Conservation (phyloP, 2,329 filamentous ascomycete species). For the Nemania sp. region DNA sequence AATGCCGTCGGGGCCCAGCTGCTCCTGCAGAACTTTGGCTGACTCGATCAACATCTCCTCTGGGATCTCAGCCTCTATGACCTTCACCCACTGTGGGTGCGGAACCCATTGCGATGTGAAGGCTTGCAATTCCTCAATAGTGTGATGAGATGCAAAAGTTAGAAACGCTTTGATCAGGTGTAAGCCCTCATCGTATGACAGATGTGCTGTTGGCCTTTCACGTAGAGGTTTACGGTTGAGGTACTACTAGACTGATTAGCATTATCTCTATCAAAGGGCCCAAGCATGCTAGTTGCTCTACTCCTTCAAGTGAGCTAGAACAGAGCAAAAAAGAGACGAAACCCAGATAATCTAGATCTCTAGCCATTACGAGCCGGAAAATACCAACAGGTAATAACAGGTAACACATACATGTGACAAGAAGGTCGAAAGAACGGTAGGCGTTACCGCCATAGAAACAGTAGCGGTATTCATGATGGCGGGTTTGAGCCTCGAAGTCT, state of each 20-base stretch:
- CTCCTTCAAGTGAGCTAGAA: not conserved
- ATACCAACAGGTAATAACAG: not conserved
- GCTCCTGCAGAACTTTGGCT: conserved; percentile 74
- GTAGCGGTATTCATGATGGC: conserved; percentile 73
- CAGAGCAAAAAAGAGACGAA: not conserved
- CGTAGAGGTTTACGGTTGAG: conserved; percentile 80
- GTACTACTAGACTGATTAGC: conserved; percentile 67
- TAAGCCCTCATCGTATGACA: conserved; percentile 94
- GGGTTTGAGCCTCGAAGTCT: conserved; percentile 19
- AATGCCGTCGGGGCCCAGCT: conserved; percentile 83
- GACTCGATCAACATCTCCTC: conserved; percentile 72
- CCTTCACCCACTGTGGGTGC: conserved; percentile 86
- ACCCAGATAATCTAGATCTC: not conserved
- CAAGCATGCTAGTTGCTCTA: conserved; percentile 1
- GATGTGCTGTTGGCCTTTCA: conserved; percentile 86
- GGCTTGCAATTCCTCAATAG: conserved; percentile 90
- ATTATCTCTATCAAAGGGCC: not conserved
- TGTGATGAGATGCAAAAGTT: conserved; percentile 84
- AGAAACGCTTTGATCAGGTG: conserved; percentile 89
- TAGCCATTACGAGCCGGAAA: not conserved
- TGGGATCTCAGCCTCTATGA: conserved; percentile 75
- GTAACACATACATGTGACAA: conserved; percentile 78
- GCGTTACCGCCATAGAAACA: conserved; percentile 85
- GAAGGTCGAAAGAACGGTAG: conserved; percentile 87
- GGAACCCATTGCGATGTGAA: conserved; percentile 96